Evolutionary conservation across 1,139 yeast species (phyloP).

Genomic region (Meyerozyma smithsonii): DNA sequence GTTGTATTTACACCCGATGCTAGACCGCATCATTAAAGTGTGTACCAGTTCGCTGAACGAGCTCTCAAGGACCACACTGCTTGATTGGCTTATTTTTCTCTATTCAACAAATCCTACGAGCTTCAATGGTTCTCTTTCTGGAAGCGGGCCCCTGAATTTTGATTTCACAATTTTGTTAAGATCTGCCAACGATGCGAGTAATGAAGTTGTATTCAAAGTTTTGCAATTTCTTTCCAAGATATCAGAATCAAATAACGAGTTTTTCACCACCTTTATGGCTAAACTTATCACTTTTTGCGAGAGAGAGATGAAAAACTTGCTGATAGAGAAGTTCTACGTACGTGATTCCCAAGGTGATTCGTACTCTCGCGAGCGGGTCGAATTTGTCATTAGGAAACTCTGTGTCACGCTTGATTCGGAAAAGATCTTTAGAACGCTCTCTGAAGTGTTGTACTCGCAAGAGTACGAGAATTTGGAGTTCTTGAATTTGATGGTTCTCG

Average conservation of each 20-base stretch:
- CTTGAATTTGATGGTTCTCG: constrained; percentile 77
- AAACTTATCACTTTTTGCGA: constrained; percentile 69
- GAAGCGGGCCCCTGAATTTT: constrained; percentile 34
- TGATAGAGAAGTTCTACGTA: background rate
- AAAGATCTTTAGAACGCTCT: constrained; percentile 73
- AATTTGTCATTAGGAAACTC: constrained; percentile 77
- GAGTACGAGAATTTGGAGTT: constrained; percentile 64
- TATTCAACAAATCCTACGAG: constrained; percentile 68
- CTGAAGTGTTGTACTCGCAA: constrained; percentile 60
- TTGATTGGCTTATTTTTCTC: constrained; percentile 87
- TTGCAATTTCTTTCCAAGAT: constrained; percentile 75
- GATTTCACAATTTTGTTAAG: constrained; percentile 76
- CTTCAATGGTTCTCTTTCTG: constrained; percentile 21
- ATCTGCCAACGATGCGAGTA: constrained; percentile 82
- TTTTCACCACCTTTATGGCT: constrained; percentile 71
- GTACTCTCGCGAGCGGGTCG: constrained; percentile 52
- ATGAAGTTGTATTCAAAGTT: constrained; percentile 75
- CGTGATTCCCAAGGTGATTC: background rate
- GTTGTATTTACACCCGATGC: constrained; percentile 30
- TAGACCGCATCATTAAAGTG: constrained; percentile 33
- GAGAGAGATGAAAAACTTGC: constrained; percentile 30
- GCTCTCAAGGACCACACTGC: constrained; percentile 74
- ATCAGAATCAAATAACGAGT: constrained; percentile 75
- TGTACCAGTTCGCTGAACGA: constrained; percentile 50
- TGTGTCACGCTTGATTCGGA: constrained; percentile 82